Conservation (phyloP, 164 flowering plant genomes). For the Platanus orientalis region DNA sequence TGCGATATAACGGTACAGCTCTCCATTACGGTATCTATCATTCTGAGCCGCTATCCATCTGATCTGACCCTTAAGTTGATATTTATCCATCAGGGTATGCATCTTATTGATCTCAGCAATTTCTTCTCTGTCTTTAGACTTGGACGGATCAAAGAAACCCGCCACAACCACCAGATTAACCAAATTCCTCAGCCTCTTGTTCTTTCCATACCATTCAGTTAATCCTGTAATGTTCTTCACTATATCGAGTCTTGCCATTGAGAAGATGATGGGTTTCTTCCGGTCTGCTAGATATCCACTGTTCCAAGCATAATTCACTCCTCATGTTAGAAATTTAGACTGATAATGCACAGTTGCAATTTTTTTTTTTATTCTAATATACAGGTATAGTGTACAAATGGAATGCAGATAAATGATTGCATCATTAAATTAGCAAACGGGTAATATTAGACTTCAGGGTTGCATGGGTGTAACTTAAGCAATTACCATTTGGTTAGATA, state of each 20-base stretch:
- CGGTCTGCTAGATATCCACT: slow-evolving; percentile 79
- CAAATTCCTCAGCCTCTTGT: slow-evolving; percentile 57
- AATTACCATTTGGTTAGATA: too few relatives aligned
- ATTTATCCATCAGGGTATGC: slow-evolving; percentile 64
- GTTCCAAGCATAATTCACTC: slow-evolving; percentile 19
- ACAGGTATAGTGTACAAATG: background rate
- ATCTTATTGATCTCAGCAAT: slow-evolving; percentile 80
- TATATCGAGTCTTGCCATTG: slow-evolving; percentile 95
- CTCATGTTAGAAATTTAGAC: slow-evolving; percentile 7
- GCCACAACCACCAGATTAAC: slow-evolving; percentile 88
- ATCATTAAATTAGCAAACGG: background rate
- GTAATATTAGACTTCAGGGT: too few relatives aligned
- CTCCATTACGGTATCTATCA: slow-evolving; percentile 72
- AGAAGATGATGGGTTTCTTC: slow-evolving; percentile 88
- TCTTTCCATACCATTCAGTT: slow-evolving; percentile 87
- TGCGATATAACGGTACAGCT: slow-evolving; percentile 81
- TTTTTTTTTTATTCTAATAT: background rate
- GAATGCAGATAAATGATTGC: background rate
- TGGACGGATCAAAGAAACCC: slow-evolving; percentile 76
- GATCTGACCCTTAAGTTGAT: slow-evolving; percentile 71
- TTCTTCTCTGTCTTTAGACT: slow-evolving; percentile 93
- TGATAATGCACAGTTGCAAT: background rate
- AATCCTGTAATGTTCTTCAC: slow-evolving; percentile 88
- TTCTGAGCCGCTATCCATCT: slow-evolving; percentile 97
- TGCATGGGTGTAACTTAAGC: too few relatives aligned